These are phyloP conservation scores for Tetrahymena malaccensis DNA, from an alignment of 73 alveolate genomes.

Conservation along the genomic window DNA sequence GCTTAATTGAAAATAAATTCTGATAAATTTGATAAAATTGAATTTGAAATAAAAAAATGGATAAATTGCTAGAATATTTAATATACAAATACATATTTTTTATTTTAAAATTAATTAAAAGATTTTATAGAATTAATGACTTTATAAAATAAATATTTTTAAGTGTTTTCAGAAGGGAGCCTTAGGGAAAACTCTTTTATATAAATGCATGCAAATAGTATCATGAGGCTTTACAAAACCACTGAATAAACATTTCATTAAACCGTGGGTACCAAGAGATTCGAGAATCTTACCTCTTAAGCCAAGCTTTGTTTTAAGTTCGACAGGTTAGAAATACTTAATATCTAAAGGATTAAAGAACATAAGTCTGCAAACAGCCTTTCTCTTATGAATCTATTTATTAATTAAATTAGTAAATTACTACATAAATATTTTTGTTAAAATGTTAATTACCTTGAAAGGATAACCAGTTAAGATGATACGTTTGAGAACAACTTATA, in stretches of 20 bases:
- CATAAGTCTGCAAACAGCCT: constrained; percentile 94
- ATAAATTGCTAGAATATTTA: neutral
- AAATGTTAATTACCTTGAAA: constrained; percentile 54
- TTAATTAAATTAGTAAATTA: neutral
- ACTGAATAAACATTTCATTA: constrained; percentile 97
- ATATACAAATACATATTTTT: neutral
- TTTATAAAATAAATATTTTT: neutral
- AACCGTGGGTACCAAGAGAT: constrained; percentile 99
- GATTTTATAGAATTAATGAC: neutral
- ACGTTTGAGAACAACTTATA: constrained; percentile 89
- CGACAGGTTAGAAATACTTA: constrained; percentile 96
- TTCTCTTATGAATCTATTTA: constrained; percentile 72
- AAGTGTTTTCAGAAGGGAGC: neutral
- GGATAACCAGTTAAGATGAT: constrained; percentile 99
- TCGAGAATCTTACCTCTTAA: constrained; percentile 76
- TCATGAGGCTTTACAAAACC: constrained; percentile 92
- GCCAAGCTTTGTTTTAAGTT: constrained; percentile 95
- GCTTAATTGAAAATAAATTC: no score
- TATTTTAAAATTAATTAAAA: no score
- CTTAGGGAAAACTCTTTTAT: constrained; percentile 89
- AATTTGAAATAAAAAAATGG: neutral
- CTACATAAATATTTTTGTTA: neutral
- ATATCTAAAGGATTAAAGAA: constrained; percentile 85
- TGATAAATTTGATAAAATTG: no score
- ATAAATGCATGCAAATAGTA: constrained; percentile 89